phyloP scores from a whole-genome alignment of 1,284 basidiomycete genomes.

The Xerocomus amazonicus region DNA sequence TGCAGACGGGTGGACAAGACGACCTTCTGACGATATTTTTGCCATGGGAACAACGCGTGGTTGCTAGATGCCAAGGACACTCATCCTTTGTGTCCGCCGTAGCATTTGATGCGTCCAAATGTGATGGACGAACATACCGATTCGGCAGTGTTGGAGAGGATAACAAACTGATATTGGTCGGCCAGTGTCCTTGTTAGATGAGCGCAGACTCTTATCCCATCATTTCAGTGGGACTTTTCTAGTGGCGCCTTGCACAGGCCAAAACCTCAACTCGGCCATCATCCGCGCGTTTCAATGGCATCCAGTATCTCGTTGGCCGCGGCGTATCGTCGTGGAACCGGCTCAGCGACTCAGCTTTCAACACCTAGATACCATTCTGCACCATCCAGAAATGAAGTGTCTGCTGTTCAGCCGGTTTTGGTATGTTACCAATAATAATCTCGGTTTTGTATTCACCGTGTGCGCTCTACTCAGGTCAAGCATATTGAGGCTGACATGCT shows the following conservation, averaged over 20 bases:
- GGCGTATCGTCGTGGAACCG: conserved; percentile 51
- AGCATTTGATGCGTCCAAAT: conserved; percentile 84
- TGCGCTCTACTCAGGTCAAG: conserved; percentile 56
- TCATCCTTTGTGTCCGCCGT: conserved; percentile 89
- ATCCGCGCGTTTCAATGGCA: conserved; percentile 70
- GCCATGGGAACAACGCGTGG: conserved; percentile 85
- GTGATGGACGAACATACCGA: conserved; percentile 83
- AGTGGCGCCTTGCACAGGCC: conserved; percentile 73
- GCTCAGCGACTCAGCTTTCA: conserved; percentile 53
- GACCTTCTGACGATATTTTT: conserved; percentile 93
- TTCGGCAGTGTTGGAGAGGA: conserved; percentile 95
- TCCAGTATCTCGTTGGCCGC: conserved; percentile 62
- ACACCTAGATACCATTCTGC: conserved; percentile 76
- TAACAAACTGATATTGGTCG: conserved; percentile 83
- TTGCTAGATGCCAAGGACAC: conserved; percentile 97
- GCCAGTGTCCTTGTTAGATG: conserved; percentile 19
- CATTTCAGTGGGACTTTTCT: conserved; percentile 83
- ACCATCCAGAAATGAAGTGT: conserved; percentile 84
- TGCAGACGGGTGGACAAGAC: conserved; percentile 82
- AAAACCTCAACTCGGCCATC: conserved; percentile 59
- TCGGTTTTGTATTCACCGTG: not conserved
- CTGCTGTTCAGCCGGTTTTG: conserved; percentile 87
- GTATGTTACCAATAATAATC: conserved; percentile 46
- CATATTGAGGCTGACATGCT: conserved; percentile 75
- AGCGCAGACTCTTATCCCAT: not conserved